These are phyloP conservation scores for Pneumocystis sp. DNA, from an alignment of 1,139 yeast genomes.

Conservation along the genomic window DNA sequence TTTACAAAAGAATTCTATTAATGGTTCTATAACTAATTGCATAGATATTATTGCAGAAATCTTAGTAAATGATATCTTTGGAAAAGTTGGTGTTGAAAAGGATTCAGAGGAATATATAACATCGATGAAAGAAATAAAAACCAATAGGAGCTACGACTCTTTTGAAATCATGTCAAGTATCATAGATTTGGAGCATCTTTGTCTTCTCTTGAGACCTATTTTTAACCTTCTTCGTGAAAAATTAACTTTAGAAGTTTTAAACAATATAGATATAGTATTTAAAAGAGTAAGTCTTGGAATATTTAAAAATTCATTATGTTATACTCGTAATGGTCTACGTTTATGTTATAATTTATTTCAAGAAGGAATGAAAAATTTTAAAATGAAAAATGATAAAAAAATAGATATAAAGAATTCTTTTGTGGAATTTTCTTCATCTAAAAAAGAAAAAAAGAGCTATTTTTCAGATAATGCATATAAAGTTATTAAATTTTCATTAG, in stretches of 20 bases:
- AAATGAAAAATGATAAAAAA: neutral
- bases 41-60: constrained; percentile 48
- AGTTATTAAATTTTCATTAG: constrained; percentile 48
- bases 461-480: constrained; percentile 10
- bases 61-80: constrained; percentile 86
- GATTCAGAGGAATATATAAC: constrained; percentile 85
- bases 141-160: constrained; percentile 76
- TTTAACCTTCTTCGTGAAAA: constrained; percentile 47
- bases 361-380: constrained; percentile 22
- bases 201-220: constrained; percentile 53
- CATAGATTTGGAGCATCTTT: constrained; percentile 46
- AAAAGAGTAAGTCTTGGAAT: constrained; percentile 67
- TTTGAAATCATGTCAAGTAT: constrained; percentile 62
- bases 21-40: constrained; percentile 66
- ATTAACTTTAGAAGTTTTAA: constrained; percentile 52
- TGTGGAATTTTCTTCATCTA: constrained; percentile 7
- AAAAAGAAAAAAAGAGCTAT: constrained; percentile 3
- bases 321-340: constrained; percentile 44
- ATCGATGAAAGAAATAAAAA: constrained; percentile 80
- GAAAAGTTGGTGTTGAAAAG: constrained; percentile 84
- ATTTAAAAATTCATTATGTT: constrained; percentile 50
- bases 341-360: constrained; percentile 61
- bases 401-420: constrained; percentile 6
- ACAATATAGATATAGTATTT: constrained; percentile 63
- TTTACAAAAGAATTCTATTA: constrained; percentile 29